These are phyloP conservation scores for Phytophthora fragariae DNA, from an alignment of 352 stramenopile genomes.

Conservation along the genomic window DNA sequence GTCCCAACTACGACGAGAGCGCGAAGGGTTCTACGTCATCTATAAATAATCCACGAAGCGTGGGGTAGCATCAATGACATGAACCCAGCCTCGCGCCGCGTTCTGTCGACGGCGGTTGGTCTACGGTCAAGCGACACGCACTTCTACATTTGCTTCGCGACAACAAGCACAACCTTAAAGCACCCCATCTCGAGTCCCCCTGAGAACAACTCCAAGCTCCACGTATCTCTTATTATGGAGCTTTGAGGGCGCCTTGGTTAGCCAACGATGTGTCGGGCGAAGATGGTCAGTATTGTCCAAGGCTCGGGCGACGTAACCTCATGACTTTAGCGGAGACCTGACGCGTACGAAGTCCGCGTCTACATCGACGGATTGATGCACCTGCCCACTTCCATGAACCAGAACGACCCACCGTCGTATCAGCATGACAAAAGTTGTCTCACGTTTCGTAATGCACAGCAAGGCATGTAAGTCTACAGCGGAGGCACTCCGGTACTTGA, in stretches of 20 bases:
- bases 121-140: background rate
- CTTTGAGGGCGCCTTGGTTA: no score
- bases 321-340: background rate
- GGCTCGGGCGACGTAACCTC: no score
- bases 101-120: background rate
- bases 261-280: no score
- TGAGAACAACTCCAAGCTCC: background rate
- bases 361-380: background rate
- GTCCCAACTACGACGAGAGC: no score
- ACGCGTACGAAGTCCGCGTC: background rate
- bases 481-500: background rate
- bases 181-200: background rate
- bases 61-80: background rate
- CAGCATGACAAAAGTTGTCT: background rate
- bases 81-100: background rate
- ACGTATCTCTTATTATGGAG: background rate
- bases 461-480: background rate
- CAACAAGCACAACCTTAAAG: background rate
- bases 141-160: background rate
- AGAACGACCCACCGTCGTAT: background rate
- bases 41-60: background rate
- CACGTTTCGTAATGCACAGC: background rate
- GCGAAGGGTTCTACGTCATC: no score
- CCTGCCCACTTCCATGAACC: background rate
- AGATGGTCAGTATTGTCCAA: no score